Percentiles rank a stretch among this genome's conserved stretches.
Evolutionary conservation across 805 yeast species (phyloP).

Genomic region (Ogataea siamensis): DNA sequence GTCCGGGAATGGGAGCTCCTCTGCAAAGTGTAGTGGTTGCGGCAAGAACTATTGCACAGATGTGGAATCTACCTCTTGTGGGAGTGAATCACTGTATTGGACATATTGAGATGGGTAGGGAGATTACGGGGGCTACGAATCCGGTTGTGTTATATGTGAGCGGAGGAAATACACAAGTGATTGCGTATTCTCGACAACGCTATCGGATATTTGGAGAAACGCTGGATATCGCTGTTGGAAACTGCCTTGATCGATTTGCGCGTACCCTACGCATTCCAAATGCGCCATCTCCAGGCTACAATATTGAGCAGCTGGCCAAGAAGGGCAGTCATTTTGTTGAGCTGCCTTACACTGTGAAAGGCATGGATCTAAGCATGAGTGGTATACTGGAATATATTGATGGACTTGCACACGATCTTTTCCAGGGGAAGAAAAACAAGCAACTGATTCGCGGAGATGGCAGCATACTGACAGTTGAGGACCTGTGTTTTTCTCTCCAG

Average conservation of each 20-base stretch:
- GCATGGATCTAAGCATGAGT: slow-evolving; percentile 97
- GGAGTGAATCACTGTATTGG: slow-evolving; percentile 98
- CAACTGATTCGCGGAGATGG: slow-evolving; percentile 42
- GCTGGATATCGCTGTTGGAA: slow-evolving; percentile 94
- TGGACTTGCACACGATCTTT: slow-evolving; percentile 69
- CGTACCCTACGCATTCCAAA: slow-evolving; percentile 84
- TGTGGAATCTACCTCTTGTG: slow-evolving; percentile 82
- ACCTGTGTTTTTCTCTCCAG: slow-evolving; percentile 88
- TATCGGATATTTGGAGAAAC: slow-evolving; percentile 99
- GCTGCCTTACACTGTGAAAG: slow-evolving; percentile 95
- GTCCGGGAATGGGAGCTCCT: slow-evolving; percentile 99
- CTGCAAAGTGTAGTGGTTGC: slow-evolving; percentile 88
- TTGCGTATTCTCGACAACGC: slow-evolving; percentile 90
- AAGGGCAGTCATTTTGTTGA: slow-evolving; percentile 61
- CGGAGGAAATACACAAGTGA: slow-evolving; percentile 98
- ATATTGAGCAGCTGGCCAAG: slow-evolving; percentile 91
- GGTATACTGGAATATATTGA: slow-evolving; percentile 90
- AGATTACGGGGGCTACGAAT: slow-evolving; percentile 94
- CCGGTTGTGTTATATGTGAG: slow-evolving; percentile 97
- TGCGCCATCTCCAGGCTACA: slow-evolving; percentile 96
- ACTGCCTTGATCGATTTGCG: slow-evolving; percentile 94
- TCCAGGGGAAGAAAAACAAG: slow-evolving; percentile 44
- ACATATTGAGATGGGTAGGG: slow-evolving; percentile 98
- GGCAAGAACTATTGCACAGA: slow-evolving; percentile 77
- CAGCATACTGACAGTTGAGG: slow-evolving; percentile 69